Conservation (phyloP, 768 basidiomycete species). For the Tulasnella sp. region DNA sequence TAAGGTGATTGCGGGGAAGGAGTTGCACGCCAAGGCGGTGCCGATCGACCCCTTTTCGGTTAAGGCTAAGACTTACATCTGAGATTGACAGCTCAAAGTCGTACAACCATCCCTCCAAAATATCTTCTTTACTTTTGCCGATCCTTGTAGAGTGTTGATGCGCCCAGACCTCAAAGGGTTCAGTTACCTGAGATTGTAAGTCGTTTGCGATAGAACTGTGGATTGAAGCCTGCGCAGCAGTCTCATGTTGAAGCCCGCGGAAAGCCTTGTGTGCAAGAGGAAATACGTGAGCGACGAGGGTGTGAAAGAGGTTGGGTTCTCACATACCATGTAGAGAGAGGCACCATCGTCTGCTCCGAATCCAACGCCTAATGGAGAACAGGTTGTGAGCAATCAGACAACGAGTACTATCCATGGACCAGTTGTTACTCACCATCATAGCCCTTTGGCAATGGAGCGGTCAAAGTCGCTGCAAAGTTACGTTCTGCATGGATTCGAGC, state of each 20-base stretch:
- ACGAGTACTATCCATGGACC: slow-evolving; percentile 15
- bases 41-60: too few relatives aligned
- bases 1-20: too few relatives aligned
- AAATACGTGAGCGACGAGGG: slow-evolving; percentile 55
- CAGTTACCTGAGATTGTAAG: slow-evolving; percentile 57
- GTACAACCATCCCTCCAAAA: slow-evolving; percentile 53
- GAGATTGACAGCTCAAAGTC: slow-evolving; percentile 56
- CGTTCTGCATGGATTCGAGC: slow-evolving; percentile 60
- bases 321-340: slow-evolving; percentile 44
- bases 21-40: too few relatives aligned
- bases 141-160: slow-evolving; percentile 58
- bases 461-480: slow-evolving; percentile 46
- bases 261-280: slow-evolving; percentile 69
- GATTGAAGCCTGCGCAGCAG: slow-evolving; percentile 53
- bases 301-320: not conserved
- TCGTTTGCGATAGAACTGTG: slow-evolving; percentile 64
- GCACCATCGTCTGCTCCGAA: slow-evolving; percentile 77
- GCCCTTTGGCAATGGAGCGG: slow-evolving; percentile 36
- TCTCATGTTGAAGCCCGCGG: slow-evolving; percentile 65
- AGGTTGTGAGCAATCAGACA: slow-evolving; percentile 15
- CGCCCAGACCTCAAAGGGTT: slow-evolving; percentile 75
- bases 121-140: slow-evolving; percentile 39
- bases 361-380: slow-evolving; percentile 36
- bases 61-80: slow-evolving; percentile 40
- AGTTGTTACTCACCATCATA: slow-evolving; percentile 33